Percentiles rank a stretch among this genome's conserved stretches.
These are phyloP conservation scores for Globisporangium uncinulatum DNA, from an alignment of 352 stramenopile genomes.

Conservation along the genomic window DNA sequence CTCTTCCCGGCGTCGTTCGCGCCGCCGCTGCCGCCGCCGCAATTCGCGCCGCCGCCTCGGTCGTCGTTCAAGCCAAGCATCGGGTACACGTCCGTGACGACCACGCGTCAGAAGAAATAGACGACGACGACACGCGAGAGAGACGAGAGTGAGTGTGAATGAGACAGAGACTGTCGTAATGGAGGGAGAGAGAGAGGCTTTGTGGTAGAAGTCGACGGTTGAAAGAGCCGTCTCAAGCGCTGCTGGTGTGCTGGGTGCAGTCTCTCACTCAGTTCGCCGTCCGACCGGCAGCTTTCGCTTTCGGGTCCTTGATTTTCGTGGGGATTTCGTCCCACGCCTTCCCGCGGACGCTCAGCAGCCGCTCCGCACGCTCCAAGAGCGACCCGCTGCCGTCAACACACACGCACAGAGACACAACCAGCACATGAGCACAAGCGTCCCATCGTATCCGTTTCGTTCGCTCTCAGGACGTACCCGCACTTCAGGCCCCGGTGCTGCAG, in stretches of 20 bases:
- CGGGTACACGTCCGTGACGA: conserved; percentile 68
- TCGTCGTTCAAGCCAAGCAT: conserved; percentile 72
- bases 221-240: neutral
- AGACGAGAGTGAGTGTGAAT: no score
- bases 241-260: no score
- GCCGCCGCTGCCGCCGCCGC: conserved; percentile 24
- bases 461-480: conserved; percentile 79
- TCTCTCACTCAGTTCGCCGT: neutral
- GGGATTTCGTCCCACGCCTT: conserved; percentile 89
- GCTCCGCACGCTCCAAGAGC: conserved; percentile 81
- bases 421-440: neutral
- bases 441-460: neutral
- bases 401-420: conserved; percentile 11
- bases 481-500: conserved; percentile 92
- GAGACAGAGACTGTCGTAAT: no score
- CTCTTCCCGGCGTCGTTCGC: conserved; percentile 30
- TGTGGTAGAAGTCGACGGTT: neutral
- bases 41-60: conserved; percentile 22
- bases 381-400: conserved; percentile 61
- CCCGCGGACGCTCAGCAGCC: conserved; percentile 92
- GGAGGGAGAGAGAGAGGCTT: neutral
- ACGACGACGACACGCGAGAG: neutral
- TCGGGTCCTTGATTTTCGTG: conserved; percentile 66
- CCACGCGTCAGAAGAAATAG: conserved; percentile 58
- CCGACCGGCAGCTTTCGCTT: conserved; percentile 11